These are phyloP conservation scores for Leccinum arenicola DNA, from an alignment of 768 basidiomycete species.

Conservation along the genomic window DNA sequence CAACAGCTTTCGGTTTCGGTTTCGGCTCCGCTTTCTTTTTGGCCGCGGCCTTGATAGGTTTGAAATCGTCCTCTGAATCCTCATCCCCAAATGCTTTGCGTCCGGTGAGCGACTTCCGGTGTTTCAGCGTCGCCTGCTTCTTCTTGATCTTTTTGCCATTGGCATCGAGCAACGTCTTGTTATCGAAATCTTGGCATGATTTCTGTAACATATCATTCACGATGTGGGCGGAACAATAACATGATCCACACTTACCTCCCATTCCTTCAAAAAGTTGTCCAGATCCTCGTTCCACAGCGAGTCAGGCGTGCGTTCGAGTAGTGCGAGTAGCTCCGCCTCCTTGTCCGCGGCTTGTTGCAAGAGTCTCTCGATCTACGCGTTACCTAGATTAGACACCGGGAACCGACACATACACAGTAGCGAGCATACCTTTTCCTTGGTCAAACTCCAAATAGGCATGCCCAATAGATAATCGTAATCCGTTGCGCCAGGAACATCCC, in stretches of 20 bases:
- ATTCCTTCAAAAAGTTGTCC: constrained; percentile 76
- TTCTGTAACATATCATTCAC: constrained; percentile 29
- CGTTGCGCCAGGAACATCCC: constrained; percentile 38
- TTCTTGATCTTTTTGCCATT: constrained; percentile 54
- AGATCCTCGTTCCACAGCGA: constrained; percentile 91
- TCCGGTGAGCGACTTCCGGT: constrained; percentile 48
- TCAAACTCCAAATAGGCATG: constrained; percentile 95
- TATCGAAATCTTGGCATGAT: constrained; percentile 42
- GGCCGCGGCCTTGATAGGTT: constrained; percentile 45
- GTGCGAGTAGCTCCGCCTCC: constrained; percentile 71
- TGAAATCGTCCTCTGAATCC: constrained; percentile 55
- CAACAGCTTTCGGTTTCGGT: constrained; percentile 23
- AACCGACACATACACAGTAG: not conserved
- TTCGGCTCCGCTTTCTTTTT: constrained; percentile 36
- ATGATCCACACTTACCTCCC: constrained; percentile 62
- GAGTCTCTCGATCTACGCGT: constrained; percentile 75
- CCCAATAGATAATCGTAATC: constrained; percentile 94
- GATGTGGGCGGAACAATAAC: not conserved
- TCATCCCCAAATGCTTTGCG: constrained; percentile 36
- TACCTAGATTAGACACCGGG: constrained; percentile 5
- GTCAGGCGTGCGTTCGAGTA: constrained; percentile 76
- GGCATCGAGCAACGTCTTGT: constrained; percentile 44
- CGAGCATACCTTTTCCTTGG: constrained; percentile 75
- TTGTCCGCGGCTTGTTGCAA: constrained; percentile 77
- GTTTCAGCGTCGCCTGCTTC: constrained; percentile 54